These are phyloP conservation scores for Xenoacremonium recifei DNA, from an alignment of 2,329 filamentous ascomycete genomes.

Conservation along the genomic window DNA sequence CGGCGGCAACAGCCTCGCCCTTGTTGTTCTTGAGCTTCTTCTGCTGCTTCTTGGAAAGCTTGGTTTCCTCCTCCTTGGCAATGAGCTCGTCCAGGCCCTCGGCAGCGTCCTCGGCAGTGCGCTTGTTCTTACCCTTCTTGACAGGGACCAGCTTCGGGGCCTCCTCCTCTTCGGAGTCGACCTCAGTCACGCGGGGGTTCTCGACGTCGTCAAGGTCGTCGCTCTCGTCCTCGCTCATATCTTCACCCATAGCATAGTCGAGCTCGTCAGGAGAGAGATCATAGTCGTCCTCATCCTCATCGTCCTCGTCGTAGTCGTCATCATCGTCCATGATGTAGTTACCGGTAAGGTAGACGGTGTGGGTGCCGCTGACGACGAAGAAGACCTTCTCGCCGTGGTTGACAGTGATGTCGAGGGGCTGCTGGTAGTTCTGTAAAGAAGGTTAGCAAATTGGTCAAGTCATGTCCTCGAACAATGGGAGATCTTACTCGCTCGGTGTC, in stretches of 20 bases:
- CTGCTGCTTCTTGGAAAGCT: slow-evolving; percentile 91
- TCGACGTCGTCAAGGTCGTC: slow-evolving; percentile 78
- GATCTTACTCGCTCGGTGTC: slow-evolving; percentile 83
- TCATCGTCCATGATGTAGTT: slow-evolving; percentile 85
- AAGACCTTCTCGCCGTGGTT: slow-evolving; percentile 85
- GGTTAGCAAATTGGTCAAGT: slow-evolving; percentile 28
- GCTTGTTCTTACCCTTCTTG: slow-evolving; percentile 90
- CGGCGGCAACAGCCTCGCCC: slow-evolving; percentile 72
- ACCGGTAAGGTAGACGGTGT: slow-evolving; percentile 88
- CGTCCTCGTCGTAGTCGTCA: slow-evolving; percentile 60
- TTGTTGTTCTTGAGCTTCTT: slow-evolving; percentile 99
- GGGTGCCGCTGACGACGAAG: slow-evolving; percentile 87
- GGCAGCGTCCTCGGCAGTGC: slow-evolving; percentile 69
- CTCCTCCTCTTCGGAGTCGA: slow-evolving; percentile 73
- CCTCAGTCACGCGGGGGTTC: slow-evolving; percentile 79
- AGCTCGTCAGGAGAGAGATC: slow-evolving; percentile 81
- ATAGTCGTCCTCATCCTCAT: slow-evolving; percentile 72
- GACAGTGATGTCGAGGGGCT: slow-evolving; percentile 90
- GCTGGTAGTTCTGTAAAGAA: slow-evolving; percentile 77
- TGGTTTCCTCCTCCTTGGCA: slow-evolving; percentile 69
- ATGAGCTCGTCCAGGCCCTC: slow-evolving; percentile 82
- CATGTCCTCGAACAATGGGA: slow-evolving; percentile 2
- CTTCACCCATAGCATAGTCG: slow-evolving; percentile 68
- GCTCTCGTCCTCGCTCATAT: slow-evolving; percentile 69
- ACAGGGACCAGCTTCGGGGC: slow-evolving; percentile 57